Evolutionary conservation across 148 eudicot species (phyloP), one percentile per base, ranked within the genome.

Genomic region (Persicaria maculosa): DNA sequence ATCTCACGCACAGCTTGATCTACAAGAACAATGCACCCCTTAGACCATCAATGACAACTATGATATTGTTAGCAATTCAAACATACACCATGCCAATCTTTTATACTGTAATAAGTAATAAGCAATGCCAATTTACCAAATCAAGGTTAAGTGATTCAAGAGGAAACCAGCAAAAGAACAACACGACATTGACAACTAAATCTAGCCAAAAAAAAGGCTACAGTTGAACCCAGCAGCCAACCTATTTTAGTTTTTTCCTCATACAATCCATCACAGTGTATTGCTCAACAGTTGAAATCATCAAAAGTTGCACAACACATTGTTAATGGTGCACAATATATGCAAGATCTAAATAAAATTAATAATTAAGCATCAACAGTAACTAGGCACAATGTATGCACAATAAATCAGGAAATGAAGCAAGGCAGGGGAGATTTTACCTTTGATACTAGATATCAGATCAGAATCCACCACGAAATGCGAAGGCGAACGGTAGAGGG

Each of bases 381-480:
- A n/a, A 31, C 36, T 31, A 31, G 6, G 61, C 61, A 15, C 22
- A 61, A 12, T 2, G 22, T 31, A 25, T 12, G 9, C 68, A 62
- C 1, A 62, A 62, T 15, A 17, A 69, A 8, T 10, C 31, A 12
- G 72, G 4, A 16, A 69, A 55, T 31, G 40, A 31, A 4, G 57
- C 4, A 74, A 52, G 31, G 1, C 0, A 45, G 31, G 20, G 3
- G 72, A 70, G 17, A 1, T 71, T 84, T 87, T 79, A 94, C 98
- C 82, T 75, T 84, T 90, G n/a, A 90, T 74, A n/a, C 81, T 77
- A 0, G 89, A 74, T 25, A 92, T 74, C 20, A 94, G 57, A 59
- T 79, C 50, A 19, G 98, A 84, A 84, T 80, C 80, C 53, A 91
- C 77, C 1, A 87, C 85, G 68, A 78, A 83, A 16, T 65, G 74